Evolutionary conservation across 768 basidiomycete genomes (phyloP).

Genomic region (Termitomyces sp.): DNA sequence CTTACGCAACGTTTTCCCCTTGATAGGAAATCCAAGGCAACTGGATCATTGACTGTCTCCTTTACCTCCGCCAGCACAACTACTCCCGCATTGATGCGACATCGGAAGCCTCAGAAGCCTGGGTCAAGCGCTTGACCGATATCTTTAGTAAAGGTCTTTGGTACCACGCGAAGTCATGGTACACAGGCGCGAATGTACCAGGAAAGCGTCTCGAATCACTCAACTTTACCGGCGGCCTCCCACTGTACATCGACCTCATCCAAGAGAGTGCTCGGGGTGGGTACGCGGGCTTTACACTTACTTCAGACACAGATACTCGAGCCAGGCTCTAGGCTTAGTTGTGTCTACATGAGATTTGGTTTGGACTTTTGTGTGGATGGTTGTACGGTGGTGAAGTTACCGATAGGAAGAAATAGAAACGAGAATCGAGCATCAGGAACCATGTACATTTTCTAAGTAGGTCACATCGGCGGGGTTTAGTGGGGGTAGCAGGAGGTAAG

Average conservation of each 20-base stretch:
- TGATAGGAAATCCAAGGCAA: conserved; percentile 22
- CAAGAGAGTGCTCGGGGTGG: conserved; percentile 18
- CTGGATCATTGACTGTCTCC: conserved; percentile 22
- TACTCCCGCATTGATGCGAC: conserved; percentile 12
- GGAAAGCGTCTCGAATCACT: conserved; percentile 19
- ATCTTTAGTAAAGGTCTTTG: conserved; percentile 11
- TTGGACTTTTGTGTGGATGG: not conserved
- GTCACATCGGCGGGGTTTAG: too few relatives aligned
- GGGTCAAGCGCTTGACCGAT: conserved; percentile 13
- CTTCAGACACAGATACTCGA: not conserved
- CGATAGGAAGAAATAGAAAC: too few relatives aligned
- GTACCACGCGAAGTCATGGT: conserved; percentile 23
- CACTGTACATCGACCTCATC: conserved; percentile 15
- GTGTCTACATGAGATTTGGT: not conserved
- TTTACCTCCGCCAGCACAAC: conserved; percentile 15
- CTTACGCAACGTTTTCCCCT: too few relatives aligned
- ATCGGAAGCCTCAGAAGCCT: conserved; percentile 12
- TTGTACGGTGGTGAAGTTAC: too few relatives aligned
- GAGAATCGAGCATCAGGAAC: too few relatives aligned
- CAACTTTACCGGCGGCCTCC: conserved; percentile 22
- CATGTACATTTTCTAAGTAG: too few relatives aligned
- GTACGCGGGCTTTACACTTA: conserved; percentile 13
- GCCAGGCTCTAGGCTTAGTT: not conserved
- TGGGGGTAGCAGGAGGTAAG: too few relatives aligned
- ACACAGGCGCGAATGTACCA: conserved; percentile 23